Evolutionary conservation across 768 basidiomycete species (phyloP).

Genomic region (Psilocybe azurescens): DNA sequence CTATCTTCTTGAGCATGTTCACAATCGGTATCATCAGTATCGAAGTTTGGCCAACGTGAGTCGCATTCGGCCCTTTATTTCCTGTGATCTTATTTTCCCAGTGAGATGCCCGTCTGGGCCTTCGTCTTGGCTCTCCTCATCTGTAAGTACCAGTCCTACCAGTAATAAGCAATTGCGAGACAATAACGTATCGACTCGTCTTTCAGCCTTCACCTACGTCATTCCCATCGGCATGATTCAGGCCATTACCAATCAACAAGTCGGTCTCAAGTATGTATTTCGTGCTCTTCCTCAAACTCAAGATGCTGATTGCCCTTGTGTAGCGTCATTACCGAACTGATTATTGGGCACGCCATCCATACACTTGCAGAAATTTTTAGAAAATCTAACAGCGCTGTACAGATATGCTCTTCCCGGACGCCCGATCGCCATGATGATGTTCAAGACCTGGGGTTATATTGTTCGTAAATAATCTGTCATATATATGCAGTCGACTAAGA

Average conservation of each 20-base stretch:
- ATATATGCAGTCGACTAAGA: neutral
- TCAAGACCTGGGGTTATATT: constrained; percentile 68
- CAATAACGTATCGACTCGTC: neutral
- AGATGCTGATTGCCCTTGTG: neutral
- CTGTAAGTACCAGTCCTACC: constrained; percentile 43
- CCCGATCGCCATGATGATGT: constrained; percentile 74
- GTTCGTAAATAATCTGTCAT: constrained; percentile 16
- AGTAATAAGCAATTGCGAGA: constrained; percentile 19
- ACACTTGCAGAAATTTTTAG: constrained; percentile 9
- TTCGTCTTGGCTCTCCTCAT: constrained; percentile 68
- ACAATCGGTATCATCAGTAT: constrained; percentile 67
- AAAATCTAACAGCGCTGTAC: constrained; percentile 31
- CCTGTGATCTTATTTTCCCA: no score
- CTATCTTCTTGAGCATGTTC: constrained; percentile 70
- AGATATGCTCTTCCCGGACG: constrained; percentile 65
- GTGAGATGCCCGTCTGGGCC: constrained; percentile 45
- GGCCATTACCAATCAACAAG: constrained; percentile 79
- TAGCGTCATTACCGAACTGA: constrained; percentile 77
- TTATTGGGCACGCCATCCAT: constrained; percentile 59
- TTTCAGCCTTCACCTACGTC: constrained; percentile 58
- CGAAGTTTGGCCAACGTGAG: constrained; percentile 39
- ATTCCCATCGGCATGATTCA: constrained; percentile 69
- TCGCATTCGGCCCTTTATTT: no score
- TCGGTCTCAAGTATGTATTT: constrained; percentile 55
- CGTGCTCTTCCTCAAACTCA: constrained; percentile 1